phyloP scores from a whole-genome alignment of 805 yeast species.

The Wickerhamiella sorbophila region DNA sequence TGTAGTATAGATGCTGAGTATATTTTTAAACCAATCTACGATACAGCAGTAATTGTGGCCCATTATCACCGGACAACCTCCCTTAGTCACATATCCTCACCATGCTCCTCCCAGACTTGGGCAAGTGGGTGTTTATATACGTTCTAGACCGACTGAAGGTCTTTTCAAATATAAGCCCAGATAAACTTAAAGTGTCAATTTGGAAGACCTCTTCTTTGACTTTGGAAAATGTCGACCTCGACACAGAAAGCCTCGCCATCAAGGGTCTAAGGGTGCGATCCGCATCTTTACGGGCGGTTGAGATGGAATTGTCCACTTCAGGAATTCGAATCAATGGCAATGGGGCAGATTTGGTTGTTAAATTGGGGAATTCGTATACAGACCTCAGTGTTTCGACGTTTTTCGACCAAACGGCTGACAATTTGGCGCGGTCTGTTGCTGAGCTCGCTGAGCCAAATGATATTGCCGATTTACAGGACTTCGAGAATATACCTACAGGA shows the following conservation, averaged over 20 bases:
- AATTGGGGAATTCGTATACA: constrained; percentile 7
- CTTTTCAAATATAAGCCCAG: constrained; percentile 68
- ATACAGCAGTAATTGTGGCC: not conserved
- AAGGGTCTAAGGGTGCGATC: constrained; percentile 51
- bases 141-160: constrained; percentile 67
- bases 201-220: constrained; percentile 33
- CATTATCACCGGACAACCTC: not conserved
- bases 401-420: constrained; percentile 12
- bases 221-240: constrained; percentile 49
- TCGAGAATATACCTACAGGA: not conserved
- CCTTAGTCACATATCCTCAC: not conserved
- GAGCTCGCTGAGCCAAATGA: constrained; percentile 1
- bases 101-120: constrained; percentile 38
- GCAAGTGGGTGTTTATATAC: constrained; percentile 65
- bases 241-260: constrained; percentile 46
- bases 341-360: constrained; percentile 36
- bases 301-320: constrained; percentile 46
- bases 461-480: constrained; percentile 7
- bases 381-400: constrained; percentile 17
- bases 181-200: constrained; percentile 67
- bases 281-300: constrained; percentile 44
- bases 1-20: not conserved
- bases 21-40: not conserved
- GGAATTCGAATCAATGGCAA: constrained; percentile 51
- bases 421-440: constrained; percentile 8